Conservation (phyloP, 2,329 filamentous ascomycete genomes). For the Bipolaris victoriae region DNA sequence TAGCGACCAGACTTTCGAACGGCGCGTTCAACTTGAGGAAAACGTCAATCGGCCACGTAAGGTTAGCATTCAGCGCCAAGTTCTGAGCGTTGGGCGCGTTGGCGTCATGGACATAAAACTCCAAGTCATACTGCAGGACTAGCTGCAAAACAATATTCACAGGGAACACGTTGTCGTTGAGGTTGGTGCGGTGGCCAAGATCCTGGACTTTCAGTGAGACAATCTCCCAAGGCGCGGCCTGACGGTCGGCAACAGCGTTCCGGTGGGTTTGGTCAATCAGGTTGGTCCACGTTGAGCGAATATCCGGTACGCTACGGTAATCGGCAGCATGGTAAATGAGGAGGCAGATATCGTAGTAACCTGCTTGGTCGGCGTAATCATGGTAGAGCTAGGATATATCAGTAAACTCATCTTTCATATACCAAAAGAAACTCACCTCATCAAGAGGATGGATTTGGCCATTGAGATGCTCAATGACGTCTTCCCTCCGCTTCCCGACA, state of each 20-base stretch:
- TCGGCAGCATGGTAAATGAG: constrained; percentile 92
- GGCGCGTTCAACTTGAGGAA: constrained; percentile 68
- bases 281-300: constrained; percentile 82
- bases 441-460: constrained; percentile 79
- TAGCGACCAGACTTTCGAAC: constrained; percentile 65
- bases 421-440: constrained; percentile 63
- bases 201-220: constrained; percentile 67
- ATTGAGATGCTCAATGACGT: constrained; percentile 73
- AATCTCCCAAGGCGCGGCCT: constrained; percentile 70
- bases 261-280: constrained; percentile 71
- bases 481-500: constrained; percentile 64
- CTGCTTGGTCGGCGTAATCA: constrained; percentile 84
- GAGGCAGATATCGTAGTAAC: constrained; percentile 92
- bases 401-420: constrained; percentile 10
- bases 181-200: constrained; percentile 62
- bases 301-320: constrained; percentile 84
- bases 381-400: constrained; percentile 76
- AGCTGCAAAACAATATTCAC: constrained; percentile 51
- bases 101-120: constrained; percentile 56
- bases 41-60: constrained; percentile 68
- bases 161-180: constrained; percentile 63
- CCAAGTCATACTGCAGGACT: constrained; percentile 51
- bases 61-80: constrained; percentile 29
- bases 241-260: constrained; percentile 55
- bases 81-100: constrained; percentile 19